A percentile compares a stretch with the other conserved stretches of the same genome.
phyloP scores from a whole-genome alignment of 257 asterid species.

The Solanum habrochaites region DNA sequence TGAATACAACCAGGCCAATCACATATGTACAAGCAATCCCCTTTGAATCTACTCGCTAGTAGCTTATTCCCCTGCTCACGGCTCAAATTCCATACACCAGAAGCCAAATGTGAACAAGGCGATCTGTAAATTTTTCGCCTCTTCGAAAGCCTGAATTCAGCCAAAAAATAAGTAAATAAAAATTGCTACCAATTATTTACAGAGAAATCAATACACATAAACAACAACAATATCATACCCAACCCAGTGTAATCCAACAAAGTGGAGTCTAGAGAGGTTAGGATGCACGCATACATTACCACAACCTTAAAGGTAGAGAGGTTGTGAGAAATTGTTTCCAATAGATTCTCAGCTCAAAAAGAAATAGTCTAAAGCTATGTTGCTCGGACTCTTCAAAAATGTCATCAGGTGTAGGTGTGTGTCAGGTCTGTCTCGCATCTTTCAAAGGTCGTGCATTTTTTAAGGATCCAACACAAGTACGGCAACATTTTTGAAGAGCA shows the following conservation, averaged over 20 bases:
- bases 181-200: background rate
- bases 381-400: too few relatives aligned
- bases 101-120: constrained; percentile 50
- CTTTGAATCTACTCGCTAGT: constrained; percentile 72
- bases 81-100: constrained; percentile 68
- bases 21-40: constrained; percentile 68
- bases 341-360: background rate
- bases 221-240: background rate
- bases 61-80: constrained; percentile 80
- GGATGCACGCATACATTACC: background rate
- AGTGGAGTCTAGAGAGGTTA: background rate
- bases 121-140: constrained; percentile 39
- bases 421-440: too few relatives aligned
- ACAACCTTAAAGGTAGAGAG: background rate
- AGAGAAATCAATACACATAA: background rate
- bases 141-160: constrained; percentile 6
- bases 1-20: constrained; percentile 94
- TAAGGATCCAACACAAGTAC: too few relatives aligned
- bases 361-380: background rate
- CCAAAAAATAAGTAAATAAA: background rate
- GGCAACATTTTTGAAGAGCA: too few relatives aligned
- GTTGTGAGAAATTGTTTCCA: background rate
- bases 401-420: too few relatives aligned
- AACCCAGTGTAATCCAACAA: background rate
- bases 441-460: too few relatives aligned